These are phyloP conservation scores for Jamesozyma hellenica DNA, from an alignment of 805 yeast genomes.

Conservation along the genomic window DNA sequence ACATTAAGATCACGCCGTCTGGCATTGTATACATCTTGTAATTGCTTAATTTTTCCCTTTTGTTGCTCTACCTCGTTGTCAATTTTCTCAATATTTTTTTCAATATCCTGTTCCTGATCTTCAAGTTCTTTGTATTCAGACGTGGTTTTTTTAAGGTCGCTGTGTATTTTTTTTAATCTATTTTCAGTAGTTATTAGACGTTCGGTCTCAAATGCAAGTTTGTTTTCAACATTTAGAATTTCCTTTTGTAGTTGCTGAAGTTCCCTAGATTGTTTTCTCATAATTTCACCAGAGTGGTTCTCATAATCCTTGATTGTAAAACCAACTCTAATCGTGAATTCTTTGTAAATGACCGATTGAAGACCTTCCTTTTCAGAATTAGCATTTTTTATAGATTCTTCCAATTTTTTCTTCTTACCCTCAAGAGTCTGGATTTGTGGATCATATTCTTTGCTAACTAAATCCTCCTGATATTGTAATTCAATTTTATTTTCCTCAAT, in stretches of 20 bases:
- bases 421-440: constrained; percentile 20
- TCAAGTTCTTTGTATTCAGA: constrained; percentile 26
- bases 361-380: constrained; percentile 28
- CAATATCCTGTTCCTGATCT: constrained; percentile 26
- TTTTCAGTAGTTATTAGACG: constrained; percentile 46
- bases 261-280: constrained; percentile 50
- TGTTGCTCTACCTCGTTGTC: constrained; percentile 35
- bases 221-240: constrained; percentile 48
- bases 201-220: constrained; percentile 54
- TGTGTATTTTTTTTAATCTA: constrained; percentile 32
- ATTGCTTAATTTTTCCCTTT: constrained; percentile 28
- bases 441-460: constrained; percentile 22
- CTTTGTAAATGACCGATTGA: constrained; percentile 38
- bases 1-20: constrained; percentile 28
- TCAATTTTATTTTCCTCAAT: constrained; percentile 41
- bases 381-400: constrained; percentile 20
- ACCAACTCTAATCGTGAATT: constrained; percentile 46
- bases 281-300: constrained; percentile 47
- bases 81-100: constrained; percentile 29
- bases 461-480: constrained; percentile 37
- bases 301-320: constrained; percentile 64
- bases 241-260: constrained; percentile 52
- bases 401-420: constrained; percentile 14
- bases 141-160: constrained; percentile 32
- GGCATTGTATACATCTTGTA: constrained; percentile 27